Percentiles rank a stretch among this genome's conserved stretches.
Conservation (phyloP, 1,139 yeast species). For the Entelexis paramagnoliae region DNA sequence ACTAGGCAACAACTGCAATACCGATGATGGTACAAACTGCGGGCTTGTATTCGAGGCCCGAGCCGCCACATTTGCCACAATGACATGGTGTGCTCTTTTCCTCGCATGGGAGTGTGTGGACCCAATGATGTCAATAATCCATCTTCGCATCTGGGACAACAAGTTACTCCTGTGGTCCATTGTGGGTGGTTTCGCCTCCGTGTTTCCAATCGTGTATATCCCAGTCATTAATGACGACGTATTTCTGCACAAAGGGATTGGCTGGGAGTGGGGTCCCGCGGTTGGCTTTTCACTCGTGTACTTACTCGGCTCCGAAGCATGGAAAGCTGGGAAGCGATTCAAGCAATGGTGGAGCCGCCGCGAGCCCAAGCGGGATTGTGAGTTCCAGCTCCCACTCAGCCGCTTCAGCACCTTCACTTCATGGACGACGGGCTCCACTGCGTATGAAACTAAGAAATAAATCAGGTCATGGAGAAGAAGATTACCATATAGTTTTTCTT, state of each 20-base stretch:
- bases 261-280: constrained; percentile 78
- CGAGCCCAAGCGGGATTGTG: not conserved
- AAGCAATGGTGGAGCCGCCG: not conserved
- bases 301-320: constrained; percentile 51
- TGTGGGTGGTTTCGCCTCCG: constrained; percentile 55
- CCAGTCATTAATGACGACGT: constrained; percentile 77
- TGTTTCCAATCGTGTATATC: constrained; percentile 76
- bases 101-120: constrained; percentile 89
- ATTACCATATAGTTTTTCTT: too few relatives aligned
- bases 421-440: constrained; percentile 1
- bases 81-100: constrained; percentile 85
- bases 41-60: constrained; percentile 64
- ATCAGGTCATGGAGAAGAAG: too few relatives aligned
- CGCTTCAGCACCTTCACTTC: not conserved
- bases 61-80: constrained; percentile 68
- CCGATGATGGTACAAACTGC: constrained; percentile 37
- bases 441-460: not conserved
- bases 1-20: constrained; percentile 59
- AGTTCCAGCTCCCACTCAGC: not conserved
- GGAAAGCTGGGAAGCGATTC: constrained; percentile 55
- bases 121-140: constrained; percentile 45
- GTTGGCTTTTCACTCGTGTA: constrained; percentile 54
- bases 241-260: constrained; percentile 62
- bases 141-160: constrained; percentile 65
- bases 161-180: constrained; percentile 80